phyloP scores from a whole-genome alignment of 225 moss, liverwort and hornwort genomes.

The Polytrichum formosum region DNA sequence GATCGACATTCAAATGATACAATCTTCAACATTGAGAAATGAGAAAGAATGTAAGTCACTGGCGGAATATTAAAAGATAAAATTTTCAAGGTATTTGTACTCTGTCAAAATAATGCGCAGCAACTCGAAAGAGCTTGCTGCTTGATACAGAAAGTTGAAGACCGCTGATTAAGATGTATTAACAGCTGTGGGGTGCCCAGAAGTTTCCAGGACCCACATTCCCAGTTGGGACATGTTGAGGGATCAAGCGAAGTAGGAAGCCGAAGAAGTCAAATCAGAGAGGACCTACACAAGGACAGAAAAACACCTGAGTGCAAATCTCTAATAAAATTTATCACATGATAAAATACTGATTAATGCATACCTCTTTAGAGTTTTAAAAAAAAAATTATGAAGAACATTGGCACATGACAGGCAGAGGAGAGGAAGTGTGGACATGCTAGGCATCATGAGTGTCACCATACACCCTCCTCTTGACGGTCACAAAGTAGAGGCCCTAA shows the following conservation, averaged over 20 bases:
- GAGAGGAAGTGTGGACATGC: neutral
- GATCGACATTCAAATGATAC: no score
- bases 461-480: neutral
- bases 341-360: neutral
- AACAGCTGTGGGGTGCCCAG: no score
- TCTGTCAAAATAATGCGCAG: no score
- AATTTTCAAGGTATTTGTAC: no score
- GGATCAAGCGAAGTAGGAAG: constrained; percentile 84
- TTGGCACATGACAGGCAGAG: neutral
- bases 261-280: constrained; percentile 80
- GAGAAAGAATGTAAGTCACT: no score
- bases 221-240: neutral
- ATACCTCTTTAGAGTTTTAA: neutral
- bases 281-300: constrained; percentile 59
- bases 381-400: neutral
- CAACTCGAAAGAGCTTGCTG: no score
- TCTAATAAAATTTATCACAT: constrained; percentile 1
- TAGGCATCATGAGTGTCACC: neutral
- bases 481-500: neutral
- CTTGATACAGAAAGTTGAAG: no score
- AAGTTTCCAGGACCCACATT: no score
- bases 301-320: neutral
- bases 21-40: no score
- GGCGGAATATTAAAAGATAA: no score
- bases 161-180: no score